Evolutionary conservation across 208 protist species (phyloP).

Genomic region (Leptomonas seymouri): DNA sequence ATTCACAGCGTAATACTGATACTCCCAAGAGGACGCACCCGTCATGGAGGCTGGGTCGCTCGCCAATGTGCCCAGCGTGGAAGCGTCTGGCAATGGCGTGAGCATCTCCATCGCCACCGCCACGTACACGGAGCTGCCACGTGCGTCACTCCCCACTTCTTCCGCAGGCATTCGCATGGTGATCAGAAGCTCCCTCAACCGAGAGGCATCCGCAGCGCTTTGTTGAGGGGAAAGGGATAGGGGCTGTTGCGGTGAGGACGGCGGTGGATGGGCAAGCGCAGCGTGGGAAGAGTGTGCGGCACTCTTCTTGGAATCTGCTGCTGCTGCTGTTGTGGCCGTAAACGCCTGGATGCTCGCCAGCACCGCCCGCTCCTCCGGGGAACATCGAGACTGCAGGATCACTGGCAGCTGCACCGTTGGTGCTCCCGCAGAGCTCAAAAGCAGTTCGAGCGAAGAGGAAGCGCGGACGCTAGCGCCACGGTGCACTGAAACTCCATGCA

Average conservation of each 20-base stretch:
- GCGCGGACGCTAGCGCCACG: not conserved
- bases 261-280: not conserved
- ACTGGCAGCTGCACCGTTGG: constrained; percentile 12
- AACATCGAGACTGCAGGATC: constrained; percentile 9
- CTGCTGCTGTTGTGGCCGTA: too few relatives aligned
- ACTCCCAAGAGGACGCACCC: not conserved
- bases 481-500: not conserved
- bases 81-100: constrained; percentile 10
- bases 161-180: not conserved
- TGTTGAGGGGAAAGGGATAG: not conserved
- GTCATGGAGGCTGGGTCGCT: not conserved
- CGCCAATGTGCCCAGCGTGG: not conserved
- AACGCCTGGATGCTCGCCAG: not conserved
- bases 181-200: not conserved
- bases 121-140: constrained; percentile 8
- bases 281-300: not conserved
- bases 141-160: not conserved
- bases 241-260: not conserved
- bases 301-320: too few relatives aligned
- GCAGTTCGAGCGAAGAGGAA: not conserved
- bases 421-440: not conserved
- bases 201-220: not conserved
- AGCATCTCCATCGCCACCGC: constrained; percentile 15
- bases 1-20: constrained; percentile 4
- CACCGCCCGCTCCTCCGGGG: constrained; percentile 15